These are phyloP conservation scores for Puccinia polysora DNA, from an alignment of 1,284 basidiomycete species.

Conservation along the genomic window DNA sequence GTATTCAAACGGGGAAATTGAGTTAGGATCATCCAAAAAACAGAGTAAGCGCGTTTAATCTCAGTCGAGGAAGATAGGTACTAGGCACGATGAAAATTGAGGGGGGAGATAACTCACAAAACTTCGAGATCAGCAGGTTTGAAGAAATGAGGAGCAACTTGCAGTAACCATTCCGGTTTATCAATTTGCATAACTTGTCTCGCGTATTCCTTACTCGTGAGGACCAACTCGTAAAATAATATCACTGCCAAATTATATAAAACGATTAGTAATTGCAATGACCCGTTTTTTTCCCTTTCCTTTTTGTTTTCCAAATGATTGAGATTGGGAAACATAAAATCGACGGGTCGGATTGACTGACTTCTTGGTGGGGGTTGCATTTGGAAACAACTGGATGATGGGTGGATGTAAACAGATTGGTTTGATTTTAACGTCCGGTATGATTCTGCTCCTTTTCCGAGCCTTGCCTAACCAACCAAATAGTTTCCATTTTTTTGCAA, in stretches of 20 bases:
- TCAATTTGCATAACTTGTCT: conserved; percentile 95
- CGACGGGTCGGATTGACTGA: conserved; percentile 1
- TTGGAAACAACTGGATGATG: conserved; percentile 89
- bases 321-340: neutral
- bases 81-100: neutral
- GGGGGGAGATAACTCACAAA: conserved; percentile 16
- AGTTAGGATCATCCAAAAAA: neutral
- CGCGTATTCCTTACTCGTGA: conserved; percentile 60
- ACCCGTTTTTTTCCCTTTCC: neutral
- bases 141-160: conserved; percentile 94
- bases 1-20: neutral
- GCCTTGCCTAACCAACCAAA: conserved; percentile 46
- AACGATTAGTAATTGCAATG: neutral
- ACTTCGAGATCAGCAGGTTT: conserved; percentile 57
- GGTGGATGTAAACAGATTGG: conserved; percentile 93
- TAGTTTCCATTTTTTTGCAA: neutral
- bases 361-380: conserved; percentile 83
- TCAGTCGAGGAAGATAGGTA: neutral
- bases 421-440: conserved; percentile 76
- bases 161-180: conserved; percentile 79
- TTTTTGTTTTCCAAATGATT: neutral
- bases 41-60: neutral
- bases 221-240: conserved; percentile 83
- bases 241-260: conserved; percentile 55
- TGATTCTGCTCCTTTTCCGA: conserved; percentile 51